These are phyloP conservation scores for Zalerion maritima DNA, from an alignment of 495 filamentous ascomycete genomes.

Conservation along the genomic window DNA sequence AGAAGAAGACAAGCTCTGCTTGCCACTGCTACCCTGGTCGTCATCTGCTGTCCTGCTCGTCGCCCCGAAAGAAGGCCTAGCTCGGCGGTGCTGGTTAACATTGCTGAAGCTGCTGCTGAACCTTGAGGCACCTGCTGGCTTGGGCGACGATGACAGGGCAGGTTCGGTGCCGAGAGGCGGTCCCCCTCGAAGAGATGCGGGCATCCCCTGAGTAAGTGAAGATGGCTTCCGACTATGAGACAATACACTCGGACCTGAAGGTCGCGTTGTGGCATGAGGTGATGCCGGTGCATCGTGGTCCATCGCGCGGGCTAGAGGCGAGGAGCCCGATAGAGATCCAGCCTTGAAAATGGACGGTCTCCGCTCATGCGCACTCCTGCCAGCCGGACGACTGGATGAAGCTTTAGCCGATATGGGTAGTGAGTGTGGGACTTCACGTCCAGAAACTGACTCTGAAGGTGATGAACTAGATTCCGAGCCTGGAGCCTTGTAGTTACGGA, in stretches of 20 bases:
- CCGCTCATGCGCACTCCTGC: slow-evolving; percentile 27
- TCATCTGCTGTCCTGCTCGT: slow-evolving; percentile 56
- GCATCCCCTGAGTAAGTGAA: slow-evolving; percentile 47
- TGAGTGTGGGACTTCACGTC: slow-evolving; percentile 31
- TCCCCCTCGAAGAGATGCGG: slow-evolving; percentile 43
- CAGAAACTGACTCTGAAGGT: slow-evolving; percentile 42
- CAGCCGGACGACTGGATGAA: slow-evolving; percentile 20
- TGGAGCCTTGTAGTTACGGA: slow-evolving; percentile 48
- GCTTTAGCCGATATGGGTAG: slow-evolving; percentile 22
- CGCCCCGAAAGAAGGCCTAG: slow-evolving; percentile 57
- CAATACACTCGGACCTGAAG: slow-evolving; percentile 36
- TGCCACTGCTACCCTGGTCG: slow-evolving; percentile 74
- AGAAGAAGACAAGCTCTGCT: slow-evolving; percentile 70
- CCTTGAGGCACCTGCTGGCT: slow-evolving; percentile 51
- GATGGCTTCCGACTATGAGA: slow-evolving; percentile 53
- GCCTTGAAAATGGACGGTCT: slow-evolving; percentile 66
- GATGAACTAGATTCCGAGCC: slow-evolving; percentile 49
- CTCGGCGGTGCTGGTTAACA: slow-evolving; percentile 51
- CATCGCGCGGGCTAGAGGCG: slow-evolving; percentile 39
- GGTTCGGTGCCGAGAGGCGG: slow-evolving; percentile 28
- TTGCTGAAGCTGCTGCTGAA: slow-evolving; percentile 77
- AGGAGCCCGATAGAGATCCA: slow-evolving; percentile 82
- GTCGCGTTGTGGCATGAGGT: slow-evolving; percentile 41
- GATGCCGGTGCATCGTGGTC: slow-evolving; percentile 35
- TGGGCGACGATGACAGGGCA: slow-evolving; percentile 65